Evolutionary conservation across 1,139 yeast species (phyloP), one percentile per base, ranked within the genome.

Genomic region (Barnettozyma hawaiiensis): DNA sequence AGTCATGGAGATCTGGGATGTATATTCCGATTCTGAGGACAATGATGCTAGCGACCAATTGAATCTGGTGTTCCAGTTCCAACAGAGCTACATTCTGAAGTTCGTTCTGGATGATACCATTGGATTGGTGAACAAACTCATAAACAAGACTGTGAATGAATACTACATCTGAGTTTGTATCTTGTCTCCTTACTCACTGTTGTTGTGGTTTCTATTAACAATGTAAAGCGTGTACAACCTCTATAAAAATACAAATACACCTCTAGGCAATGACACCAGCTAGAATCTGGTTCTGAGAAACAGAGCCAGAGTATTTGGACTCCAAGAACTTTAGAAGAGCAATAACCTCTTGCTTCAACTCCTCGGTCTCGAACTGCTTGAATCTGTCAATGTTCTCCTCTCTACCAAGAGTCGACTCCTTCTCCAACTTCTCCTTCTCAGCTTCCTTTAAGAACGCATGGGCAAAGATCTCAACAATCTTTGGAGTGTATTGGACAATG

Each of bases 321-420:
- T 86, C 86, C 61, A 87, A 71, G 67, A 74, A 83, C 62, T 80
- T 85, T 64, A 87, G 75, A 60, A 87, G 74, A 50, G 75, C 83
- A 50, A 85, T 64, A 43, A 85, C 85, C 64, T 78, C 76, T 40
- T 61, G 63, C 62, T 77, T 80, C 59, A 80, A 71, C 48, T 78
- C 90, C 18, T 73, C 84, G 49, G 69, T 70, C 53, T 80, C 83
- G 66, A 87, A 86, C 65, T 86, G 96, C 66, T 80, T 84, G 65
- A 79, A 68, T 62, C 83, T 73, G 54, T 82, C 92, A 60, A 81
- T 71, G 64, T 81, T 78, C 63, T 82, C 89, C 65, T 83, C 92
- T 72, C 92, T 81, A 49, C 94, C 95, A 57, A 84, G 69, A 33
- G 95, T 83, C 46, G 85, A 75, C 59, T 82, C 87, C 56, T 71